phyloP scores from a whole-genome alignment of 176 grass and related monocot genomes.

The Oryza meridionalis region DNA sequence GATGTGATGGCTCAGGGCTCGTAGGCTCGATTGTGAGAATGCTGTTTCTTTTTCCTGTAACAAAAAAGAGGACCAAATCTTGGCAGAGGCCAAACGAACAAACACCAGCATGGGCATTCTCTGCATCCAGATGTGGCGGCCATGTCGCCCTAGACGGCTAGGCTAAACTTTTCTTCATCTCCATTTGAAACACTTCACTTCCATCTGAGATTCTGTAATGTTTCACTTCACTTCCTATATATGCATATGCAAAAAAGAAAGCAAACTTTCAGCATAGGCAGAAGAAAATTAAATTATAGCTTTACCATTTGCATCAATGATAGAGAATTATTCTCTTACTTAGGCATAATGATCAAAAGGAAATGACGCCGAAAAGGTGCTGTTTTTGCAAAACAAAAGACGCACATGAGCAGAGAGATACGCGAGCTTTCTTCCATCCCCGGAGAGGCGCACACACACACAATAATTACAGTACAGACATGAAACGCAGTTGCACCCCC shows the following conservation, averaged over 20 bases:
- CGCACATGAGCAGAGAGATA: neutral
- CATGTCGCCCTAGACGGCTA: neutral
- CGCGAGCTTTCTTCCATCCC: neutral
- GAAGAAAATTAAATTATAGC: neutral
- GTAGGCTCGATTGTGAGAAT: neutral
- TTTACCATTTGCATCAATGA: neutral
- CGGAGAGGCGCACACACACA: neutral
- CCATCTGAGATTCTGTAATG: no score
- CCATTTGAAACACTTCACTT: neutral
- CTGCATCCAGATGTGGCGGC: neutral
- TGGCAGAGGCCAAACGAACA: neutral
- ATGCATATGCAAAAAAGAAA: constrained; percentile 8
- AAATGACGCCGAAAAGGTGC: neutral
- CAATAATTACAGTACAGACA: constrained; percentile 18
- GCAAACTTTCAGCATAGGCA: neutral
- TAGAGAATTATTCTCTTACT: neutral
- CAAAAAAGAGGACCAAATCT: neutral
- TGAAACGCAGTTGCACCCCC: neutral
- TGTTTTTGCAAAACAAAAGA: neutral
- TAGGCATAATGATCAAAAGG: neutral
- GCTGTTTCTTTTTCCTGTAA: neutral
- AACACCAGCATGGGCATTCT: neutral
- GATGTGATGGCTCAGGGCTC: constrained; percentile 32
- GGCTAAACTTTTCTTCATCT: neutral
- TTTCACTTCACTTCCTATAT: neutral